Evolutionary conservation across 495 filamentous ascomycete genomes (phyloP), one percentile per base, ranked within the genome.

Genomic region (Cercophora sp.): DNA sequence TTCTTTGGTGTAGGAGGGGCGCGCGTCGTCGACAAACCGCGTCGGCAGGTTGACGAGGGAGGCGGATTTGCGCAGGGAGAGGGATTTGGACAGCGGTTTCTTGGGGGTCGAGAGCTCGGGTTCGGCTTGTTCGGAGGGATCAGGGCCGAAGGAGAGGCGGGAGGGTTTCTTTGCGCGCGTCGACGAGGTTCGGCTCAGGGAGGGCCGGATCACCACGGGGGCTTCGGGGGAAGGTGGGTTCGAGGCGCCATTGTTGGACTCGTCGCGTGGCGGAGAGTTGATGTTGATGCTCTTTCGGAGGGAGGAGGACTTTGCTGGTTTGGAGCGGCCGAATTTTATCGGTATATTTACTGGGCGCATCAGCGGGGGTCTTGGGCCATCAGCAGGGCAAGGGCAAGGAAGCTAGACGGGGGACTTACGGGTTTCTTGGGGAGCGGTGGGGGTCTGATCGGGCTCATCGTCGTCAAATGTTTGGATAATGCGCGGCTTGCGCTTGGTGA

Each of bases 1-100:
- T 53, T 93, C 90, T 52, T 85, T 84, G 66, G 79, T 93, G 69
- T 98, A 98, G 52, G 77, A 87, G 3, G 90, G 92, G 39, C 85
- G 74, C 37, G 73, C 68, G 37, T 92, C 87, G 29, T 87, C 82
- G 22, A 76, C 72, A 4, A 81, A 75, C 19, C 84, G 78, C 31
- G 82, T 67, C 3, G 83, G 79, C 1, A 85, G 74, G 69, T 73
- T 5, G 64, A 63, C 43, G 69, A 65, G 45, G 20, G 59, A 60
- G 2, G 59, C 52, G 10, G 67, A 65, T 54, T 61, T 66, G 50
- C 79, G 82, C 5, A 80, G 64, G 1, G 87, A n/a, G 79, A 68
- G 83, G 91, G 49, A 82, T 84, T 60, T 93, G 87, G 8, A 89
- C 70, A 1, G 83, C 83, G 49, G 71, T 64, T 87, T 86, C 68